Evolutionary conservation across 2,329 filamentous ascomycete species (phyloP).

Genomic region (Fusarium keratoplasticum): DNA sequence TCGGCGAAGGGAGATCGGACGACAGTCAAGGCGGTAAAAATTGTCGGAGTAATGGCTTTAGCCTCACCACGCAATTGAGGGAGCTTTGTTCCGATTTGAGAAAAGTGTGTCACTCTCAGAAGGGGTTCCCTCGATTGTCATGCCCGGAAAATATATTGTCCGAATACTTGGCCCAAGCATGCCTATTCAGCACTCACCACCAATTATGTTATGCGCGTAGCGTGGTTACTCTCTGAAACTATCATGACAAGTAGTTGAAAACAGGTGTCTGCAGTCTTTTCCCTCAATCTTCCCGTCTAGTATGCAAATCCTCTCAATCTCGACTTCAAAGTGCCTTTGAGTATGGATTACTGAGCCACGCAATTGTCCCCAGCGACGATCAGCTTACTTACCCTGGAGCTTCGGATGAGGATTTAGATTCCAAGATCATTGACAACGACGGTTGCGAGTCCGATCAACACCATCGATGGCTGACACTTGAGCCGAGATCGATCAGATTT

Average conservation of each 20-base stretch:
- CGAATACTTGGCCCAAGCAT: not conserved
- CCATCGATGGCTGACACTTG: not conserved
- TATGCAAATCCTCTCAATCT: not conserved
- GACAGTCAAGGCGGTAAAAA: not conserved
- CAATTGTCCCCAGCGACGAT: not conserved
- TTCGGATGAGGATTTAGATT: not conserved
- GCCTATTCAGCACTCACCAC: not conserved
- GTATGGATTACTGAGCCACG: not conserved
- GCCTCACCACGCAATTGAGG: not conserved
- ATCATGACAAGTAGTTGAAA: not conserved
- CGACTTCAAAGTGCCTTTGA: not conserved
- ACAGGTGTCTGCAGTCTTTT: not conserved
- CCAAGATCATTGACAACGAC: not conserved
- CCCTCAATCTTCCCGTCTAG: not conserved
- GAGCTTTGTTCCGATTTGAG: not conserved
- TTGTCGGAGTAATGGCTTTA: not conserved
- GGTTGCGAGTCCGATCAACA: not conserved
- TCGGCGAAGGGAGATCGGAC: not conserved
- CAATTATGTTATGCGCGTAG: not conserved
- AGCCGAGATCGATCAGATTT: not conserved
- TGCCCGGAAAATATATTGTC: not conserved
- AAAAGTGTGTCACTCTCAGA: too few species aligned
- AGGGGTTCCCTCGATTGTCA: too few species aligned
- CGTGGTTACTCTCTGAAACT: too few species aligned
- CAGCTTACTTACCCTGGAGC: not conserved